Evolutionary conservation across 2,329 filamentous ascomycete species (phyloP).

Genomic region (Trichophyton simii): DNA sequence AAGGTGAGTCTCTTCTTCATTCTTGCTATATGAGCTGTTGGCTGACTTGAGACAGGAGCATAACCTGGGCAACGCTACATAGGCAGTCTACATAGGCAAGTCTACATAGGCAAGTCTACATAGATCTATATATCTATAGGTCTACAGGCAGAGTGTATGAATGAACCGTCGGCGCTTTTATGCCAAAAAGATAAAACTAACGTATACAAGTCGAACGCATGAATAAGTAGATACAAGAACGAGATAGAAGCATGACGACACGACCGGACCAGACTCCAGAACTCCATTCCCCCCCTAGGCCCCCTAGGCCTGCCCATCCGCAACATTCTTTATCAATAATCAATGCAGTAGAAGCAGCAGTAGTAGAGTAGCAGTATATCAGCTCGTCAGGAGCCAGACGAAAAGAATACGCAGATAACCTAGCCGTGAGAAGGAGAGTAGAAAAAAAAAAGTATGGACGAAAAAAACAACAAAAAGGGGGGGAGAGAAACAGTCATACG

Average conservation of each 20-base stretch:
- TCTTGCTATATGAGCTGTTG: no score
- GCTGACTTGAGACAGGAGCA: not conserved
- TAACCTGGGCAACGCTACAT: not conserved
- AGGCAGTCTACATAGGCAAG: no score
- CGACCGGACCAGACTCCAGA: not conserved
- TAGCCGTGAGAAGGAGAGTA: not conserved
- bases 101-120: no score
- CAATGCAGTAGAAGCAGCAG: not conserved
- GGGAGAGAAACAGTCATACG: not conserved
- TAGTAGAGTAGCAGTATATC: not conserved
- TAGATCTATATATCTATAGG: no score
- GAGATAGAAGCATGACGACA: not conserved
- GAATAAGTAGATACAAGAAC: not conserved
- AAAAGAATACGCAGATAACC: not conserved
- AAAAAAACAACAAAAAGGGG: not conserved
- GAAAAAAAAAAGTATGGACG: not conserved
- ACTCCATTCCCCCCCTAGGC: not conserved
- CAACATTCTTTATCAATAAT: not conserved
- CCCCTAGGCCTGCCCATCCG: not conserved
- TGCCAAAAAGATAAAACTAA: not conserved
- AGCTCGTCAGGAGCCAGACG: not conserved
- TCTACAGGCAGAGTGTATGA: not conserved
- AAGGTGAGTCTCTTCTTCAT: constrained; percentile 43
- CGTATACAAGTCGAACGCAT: not conserved
- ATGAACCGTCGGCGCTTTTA: not conserved